A percentile compares a stretch with the other conserved stretches of the same genome.
Conservation (phyloP, 2,329 filamentous ascomycete genomes). For the Ploettnerulaceae sp. region DNA sequence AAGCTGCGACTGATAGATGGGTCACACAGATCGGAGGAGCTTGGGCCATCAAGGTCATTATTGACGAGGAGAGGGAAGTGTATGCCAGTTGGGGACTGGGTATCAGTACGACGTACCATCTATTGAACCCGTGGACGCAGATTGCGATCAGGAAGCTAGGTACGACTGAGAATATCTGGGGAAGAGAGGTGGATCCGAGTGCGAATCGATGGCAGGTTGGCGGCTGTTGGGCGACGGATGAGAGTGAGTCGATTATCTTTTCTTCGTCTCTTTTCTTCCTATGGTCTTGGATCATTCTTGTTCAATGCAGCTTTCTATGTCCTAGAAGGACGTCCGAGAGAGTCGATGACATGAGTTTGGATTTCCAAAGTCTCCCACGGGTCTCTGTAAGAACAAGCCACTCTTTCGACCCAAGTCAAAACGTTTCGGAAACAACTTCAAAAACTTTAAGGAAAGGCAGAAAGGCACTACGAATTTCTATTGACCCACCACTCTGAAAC, state of each 20-base stretch:
- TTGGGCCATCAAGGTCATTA: conserved; percentile 51
- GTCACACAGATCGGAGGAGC: conserved; percentile 28
- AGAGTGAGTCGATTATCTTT: conserved; percentile 15
- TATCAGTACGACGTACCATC: conserved; percentile 56
- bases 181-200: conserved; percentile 58
- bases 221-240: conserved; percentile 46
- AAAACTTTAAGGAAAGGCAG: no score
- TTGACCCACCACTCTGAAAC: background rate
- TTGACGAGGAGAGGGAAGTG: conserved; percentile 55
- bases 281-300: no score
- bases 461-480: no score
- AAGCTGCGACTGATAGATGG: conserved; percentile 50
- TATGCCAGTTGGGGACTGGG: conserved; percentile 67
- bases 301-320: no score
- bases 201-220: conserved; percentile 65
- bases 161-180: conserved; percentile 57
- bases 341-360: no score
- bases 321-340: no score
- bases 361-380: no score
- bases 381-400: no score
- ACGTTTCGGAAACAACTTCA: no score
- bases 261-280: background rate
- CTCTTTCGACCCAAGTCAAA: no score
- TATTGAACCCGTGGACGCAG: conserved; percentile 54
- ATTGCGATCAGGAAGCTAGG: conserved; percentile 53